phyloP scores from a whole-genome alignment of 352 stramenopile genomes.

The Blastocystis sp. region DNA sequence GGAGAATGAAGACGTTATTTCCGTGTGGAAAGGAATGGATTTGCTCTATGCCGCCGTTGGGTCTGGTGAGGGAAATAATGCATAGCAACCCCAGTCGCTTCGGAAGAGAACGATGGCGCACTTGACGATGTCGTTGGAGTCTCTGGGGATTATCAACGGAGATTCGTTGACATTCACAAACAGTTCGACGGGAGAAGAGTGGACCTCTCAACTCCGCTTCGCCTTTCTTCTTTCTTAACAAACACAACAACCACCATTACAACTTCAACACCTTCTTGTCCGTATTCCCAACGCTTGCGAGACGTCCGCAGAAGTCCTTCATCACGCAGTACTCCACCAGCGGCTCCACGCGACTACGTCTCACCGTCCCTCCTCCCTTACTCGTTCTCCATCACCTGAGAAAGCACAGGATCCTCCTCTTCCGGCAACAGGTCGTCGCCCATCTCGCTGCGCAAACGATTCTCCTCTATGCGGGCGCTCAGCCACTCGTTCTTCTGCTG shows the following conservation, averaged over 20 bases:
- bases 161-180: too few species aligned
- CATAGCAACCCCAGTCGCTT: neutral
- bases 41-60: neutral
- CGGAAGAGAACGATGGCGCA: neutral
- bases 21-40: neutral
- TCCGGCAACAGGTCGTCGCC: neutral
- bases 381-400: slow-evolving; percentile 8
- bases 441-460: neutral
- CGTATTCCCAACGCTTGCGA: neutral
- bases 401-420: neutral
- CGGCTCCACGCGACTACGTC: slow-evolving; percentile 4
- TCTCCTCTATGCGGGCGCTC: neutral
- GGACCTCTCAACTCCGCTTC: neutral
- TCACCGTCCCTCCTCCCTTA: neutral
- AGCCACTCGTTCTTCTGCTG: neutral
- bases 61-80: neutral
- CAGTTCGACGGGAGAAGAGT: neutral
- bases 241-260: neutral
- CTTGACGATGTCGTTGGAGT: too few species aligned
- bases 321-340: neutral
- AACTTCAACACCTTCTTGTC: neutral
- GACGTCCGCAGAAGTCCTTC: slow-evolving; percentile 15
- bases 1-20: neutral
- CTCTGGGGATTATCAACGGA: neutral
- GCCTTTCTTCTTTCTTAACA: neutral